Base-by-base conservation (phyloP, 1,284 basidiomycete genomes). In the Apiotrichum montevideense region DNA sequence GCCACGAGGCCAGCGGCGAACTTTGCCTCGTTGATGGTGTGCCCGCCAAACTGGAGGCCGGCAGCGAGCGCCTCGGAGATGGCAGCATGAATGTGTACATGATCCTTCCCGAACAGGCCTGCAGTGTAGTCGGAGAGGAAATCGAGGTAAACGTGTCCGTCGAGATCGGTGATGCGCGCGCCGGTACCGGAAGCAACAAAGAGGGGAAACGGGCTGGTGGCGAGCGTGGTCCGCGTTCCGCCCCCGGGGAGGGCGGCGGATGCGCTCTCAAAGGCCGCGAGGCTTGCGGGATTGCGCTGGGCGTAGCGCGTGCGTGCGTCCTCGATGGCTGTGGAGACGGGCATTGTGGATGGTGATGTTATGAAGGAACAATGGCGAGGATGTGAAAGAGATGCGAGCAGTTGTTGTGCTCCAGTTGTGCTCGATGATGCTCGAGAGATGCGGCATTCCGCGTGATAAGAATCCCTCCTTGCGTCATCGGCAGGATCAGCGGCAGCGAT, bases 81-180 rank as follows among this genome's bases (percentile, higher is more conserved):
- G 6, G 67, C 65, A 7, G 53, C 33, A 6, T 54, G 48, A 13
- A 69, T 40, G 9, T 61, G 37, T 3, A 61, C 59, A 46, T 69
- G 52, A 3, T 54, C 58, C 53, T 69, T 65, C 10, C 67, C 67
- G 53, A 65, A 69, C 46, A 69, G 59, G 2, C 67, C 67, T 39
- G 60, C 59, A 1, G 63, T 64, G 41, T 64, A 67, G 53, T 69
- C 67, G 5, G 61, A 61, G n/a, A 63, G 52, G 49, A 69, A 66
- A 56, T 69, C 67, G 14, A 35, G 40, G 41, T 67, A 67, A 6
- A 35, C 41, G 46, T 67, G 64, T 2, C 63, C 66, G 44, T 69
- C 67, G 3, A 66, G 13, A 43, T 66, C 63, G 2, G 55, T 58
- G 3, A 68, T n/a, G 5, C 46, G 52, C 1, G 32, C 34, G 2